Conservation (phyloP, 2,329 filamentous ascomycete species). For the Fusarium irregulare region DNA sequence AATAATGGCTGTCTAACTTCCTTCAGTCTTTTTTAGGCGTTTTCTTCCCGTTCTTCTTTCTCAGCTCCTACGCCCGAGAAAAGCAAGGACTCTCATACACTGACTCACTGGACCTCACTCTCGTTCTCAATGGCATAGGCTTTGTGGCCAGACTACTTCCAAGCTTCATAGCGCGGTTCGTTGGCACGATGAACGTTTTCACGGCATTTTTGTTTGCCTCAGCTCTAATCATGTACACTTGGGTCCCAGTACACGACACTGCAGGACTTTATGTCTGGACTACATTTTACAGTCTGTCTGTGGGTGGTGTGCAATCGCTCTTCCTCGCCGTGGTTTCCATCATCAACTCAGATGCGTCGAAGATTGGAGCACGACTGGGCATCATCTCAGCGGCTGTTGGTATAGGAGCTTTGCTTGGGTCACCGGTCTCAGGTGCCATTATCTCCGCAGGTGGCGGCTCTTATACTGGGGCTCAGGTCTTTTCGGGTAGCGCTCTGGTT, state of each 20-base stretch:
- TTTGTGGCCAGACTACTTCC: neutral
- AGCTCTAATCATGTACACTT: neutral
- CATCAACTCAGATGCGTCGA: neutral
- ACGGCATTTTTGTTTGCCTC: neutral
- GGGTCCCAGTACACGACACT: neutral
- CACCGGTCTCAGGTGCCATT: neutral
- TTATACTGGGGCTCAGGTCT: neutral
- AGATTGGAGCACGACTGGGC: neutral
- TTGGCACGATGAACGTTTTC: neutral
- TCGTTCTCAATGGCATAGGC: neutral
- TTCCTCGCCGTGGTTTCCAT: neutral
- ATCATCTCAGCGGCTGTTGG: constrained; percentile 1
- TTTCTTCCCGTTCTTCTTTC: neutral
- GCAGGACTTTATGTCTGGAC: neutral
- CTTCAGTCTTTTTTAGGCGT: neutral
- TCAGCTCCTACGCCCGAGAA: neutral
- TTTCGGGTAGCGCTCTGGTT: neutral
- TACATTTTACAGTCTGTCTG: neutral
- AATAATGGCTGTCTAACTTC: neutral
- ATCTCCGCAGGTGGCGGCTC: neutral
- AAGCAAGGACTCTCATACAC: neutral
- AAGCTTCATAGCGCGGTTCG: neutral
- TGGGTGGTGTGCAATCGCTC: neutral
- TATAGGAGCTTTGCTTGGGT: neutral
- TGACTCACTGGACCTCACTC: neutral